Evolutionary conservation across 148 eudicot genomes (phyloP), one percentile per base, ranked within the genome.

Genomic region (Tetragonia tetragonoides): DNA sequence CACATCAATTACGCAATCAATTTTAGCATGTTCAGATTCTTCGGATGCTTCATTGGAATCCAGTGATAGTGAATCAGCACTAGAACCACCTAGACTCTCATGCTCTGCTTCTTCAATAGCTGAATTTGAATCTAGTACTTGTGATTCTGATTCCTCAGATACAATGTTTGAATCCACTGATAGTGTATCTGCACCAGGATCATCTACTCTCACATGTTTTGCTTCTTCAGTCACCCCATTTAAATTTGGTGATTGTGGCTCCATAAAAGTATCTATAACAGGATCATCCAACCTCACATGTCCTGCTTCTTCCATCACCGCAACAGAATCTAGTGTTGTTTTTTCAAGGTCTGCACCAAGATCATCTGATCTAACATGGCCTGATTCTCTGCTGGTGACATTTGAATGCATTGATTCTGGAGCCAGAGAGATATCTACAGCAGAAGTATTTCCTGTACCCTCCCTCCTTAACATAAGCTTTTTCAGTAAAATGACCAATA

Each of bases 401-500:
- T 75, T 67, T 47, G 75, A 59, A 72, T 42, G 62, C 38, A 67
- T 70, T 75, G 71, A 41, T 51, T 42, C 70, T 51, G 78, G 62
- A 60, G 63, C 66, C 10, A 21, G 34, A 53, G 72, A 78, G 6
- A 34, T 62, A 75, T 65, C 60, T n/a, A 42, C 67, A 54, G 63
- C 21, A 61, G 68, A 77, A 67, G 51, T 5, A 63, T 71, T 72
- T 68, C 68, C 63, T 23, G 62, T 66, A 49, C 82, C 78, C 39
- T 81, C 67, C 80, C 87, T 85, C 82, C 59, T 44, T 28, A 5
- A 63, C 9, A 39, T 28, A 75, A 34, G 59, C 5, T 17, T 73
- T 18, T 49, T 53, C 11, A 57, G 76, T 76, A 76, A 81, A 77
- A 34, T 56, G 71, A 71, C 76, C 54, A 72, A 37, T 76, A 53